Conservation (phyloP, 192 early-diverging fungal species). For the Podila verticillata region DNA sequence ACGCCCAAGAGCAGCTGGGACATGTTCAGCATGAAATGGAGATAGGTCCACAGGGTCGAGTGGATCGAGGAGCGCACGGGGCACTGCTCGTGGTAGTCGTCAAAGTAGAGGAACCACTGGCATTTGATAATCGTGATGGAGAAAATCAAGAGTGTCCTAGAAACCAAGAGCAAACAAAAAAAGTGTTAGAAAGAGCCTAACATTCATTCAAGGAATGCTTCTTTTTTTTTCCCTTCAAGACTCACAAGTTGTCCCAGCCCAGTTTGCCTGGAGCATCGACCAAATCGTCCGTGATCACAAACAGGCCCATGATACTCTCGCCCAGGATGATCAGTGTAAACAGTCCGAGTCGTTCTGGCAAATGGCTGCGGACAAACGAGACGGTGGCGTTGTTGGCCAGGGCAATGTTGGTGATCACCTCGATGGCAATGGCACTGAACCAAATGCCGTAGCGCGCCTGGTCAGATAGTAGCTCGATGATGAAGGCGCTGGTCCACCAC, state of each 20-base stretch:
- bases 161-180: conserved; percentile 8
- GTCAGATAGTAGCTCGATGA: conserved; percentile 19
- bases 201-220: background rate
- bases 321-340: conserved; percentile 61
- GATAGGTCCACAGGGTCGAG: conserved; percentile 53
- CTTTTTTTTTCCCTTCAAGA: no score
- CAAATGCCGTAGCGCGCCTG: conserved; percentile 49
- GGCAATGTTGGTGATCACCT: conserved; percentile 45
- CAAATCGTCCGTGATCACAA: conserved; percentile 27
- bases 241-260: conserved; percentile 51
- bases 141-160: conserved; percentile 51
- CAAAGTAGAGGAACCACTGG: conserved; percentile 64
- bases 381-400: conserved; percentile 52
- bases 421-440: conserved; percentile 55
- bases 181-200: background rate
- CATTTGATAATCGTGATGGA: conserved; percentile 57
- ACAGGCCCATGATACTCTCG: conserved; percentile 34
- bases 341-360: conserved; percentile 57
- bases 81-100: conserved; percentile 58
- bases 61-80: conserved; percentile 21
- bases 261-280: conserved; percentile 44
- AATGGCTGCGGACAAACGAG: conserved; percentile 55
- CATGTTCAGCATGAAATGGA: conserved; percentile 61
- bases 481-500: conserved; percentile 33
- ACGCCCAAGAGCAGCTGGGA: conserved; percentile 61